A percentile compares a stretch with the other conserved stretches of the same genome.
phyloP scores from a whole-genome alignment of 208 protist species.

The Tetramitus jugosus region DNA sequence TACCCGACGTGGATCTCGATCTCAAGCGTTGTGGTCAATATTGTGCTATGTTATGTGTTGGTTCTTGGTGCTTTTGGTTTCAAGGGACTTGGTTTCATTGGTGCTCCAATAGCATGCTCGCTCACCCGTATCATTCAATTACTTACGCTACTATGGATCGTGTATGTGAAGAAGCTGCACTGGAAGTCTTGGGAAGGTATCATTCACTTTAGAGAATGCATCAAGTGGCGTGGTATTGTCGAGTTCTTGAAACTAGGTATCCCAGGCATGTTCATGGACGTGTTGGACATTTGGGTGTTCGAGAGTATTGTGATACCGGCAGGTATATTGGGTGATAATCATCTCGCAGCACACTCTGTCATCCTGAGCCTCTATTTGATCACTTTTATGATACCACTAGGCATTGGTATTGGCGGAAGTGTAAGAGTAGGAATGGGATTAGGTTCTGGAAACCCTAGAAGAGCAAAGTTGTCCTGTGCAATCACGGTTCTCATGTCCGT shows the following conservation, averaged over 20 bases:
- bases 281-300: neutral
- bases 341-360: neutral
- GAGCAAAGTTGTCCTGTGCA: neutral
- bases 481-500: too few relatives aligned
- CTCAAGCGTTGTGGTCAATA: neutral
- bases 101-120: neutral
- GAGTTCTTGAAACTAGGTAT: constrained; percentile 4
- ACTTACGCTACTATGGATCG: too few relatives aligned
- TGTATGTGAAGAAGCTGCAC: too few relatives aligned
- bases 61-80: neutral
- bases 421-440: neutral
- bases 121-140: neutral
- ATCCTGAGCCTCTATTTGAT: neutral
- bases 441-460: neutral
- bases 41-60: neutral
- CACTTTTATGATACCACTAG: neutral
- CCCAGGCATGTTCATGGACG: neutral
- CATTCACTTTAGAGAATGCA: neutral
- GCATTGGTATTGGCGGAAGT: neutral
- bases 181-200: too few relatives aligned
- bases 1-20: neutral
- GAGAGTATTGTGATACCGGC: neutral
- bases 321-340: neutral
- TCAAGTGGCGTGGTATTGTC: neutral
- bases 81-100: constrained; percentile 3